phyloP scores from a whole-genome alignment of 129 eudicot genomes.

The Ambrosia artemisiifolia region DNA sequence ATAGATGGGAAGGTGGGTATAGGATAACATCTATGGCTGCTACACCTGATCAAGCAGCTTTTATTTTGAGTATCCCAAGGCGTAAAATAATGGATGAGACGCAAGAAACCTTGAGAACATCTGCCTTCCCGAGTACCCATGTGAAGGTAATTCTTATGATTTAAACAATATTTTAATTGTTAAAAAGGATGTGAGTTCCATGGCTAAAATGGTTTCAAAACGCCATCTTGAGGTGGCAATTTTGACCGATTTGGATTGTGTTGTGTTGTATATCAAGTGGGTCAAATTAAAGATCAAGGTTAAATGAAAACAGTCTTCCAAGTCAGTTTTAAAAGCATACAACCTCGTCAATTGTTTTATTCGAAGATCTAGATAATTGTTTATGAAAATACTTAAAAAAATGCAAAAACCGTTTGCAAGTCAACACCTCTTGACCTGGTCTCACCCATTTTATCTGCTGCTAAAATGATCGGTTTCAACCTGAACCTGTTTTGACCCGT shows the following conservation, averaged over 20 bases:
- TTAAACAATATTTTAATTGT: background rate
- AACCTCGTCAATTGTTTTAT: background rate
- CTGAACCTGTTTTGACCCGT: too few species aligned
- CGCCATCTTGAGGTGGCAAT: background rate
- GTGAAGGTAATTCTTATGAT: slow-evolving; percentile 52
- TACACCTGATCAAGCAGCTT: slow-evolving; percentile 94
- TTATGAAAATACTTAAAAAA: background rate
- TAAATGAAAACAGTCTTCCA: background rate
- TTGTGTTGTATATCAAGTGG: background rate
- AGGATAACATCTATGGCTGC: slow-evolving; percentile 99
- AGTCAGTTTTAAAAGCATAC: background rate
- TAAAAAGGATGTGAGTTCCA: background rate
- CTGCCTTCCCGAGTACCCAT: slow-evolving; percentile 97
- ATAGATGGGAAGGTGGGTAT: slow-evolving; percentile 96
- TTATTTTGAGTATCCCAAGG: slow-evolving; percentile 82
- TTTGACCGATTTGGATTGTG: background rate
- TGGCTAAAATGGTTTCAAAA: background rate
- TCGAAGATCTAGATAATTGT: background rate
- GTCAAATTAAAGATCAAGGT: background rate
- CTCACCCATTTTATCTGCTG: background rate
- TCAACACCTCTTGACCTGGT: background rate
- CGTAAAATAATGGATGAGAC: slow-evolving; percentile 94
- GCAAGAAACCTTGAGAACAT: slow-evolving; percentile 93
- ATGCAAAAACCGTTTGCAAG: background rate
- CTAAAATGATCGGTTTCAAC: background rate